Base-by-base conservation (phyloP, 2,329 filamentous ascomycete species). In the Exophiala mesophila region DNA sequence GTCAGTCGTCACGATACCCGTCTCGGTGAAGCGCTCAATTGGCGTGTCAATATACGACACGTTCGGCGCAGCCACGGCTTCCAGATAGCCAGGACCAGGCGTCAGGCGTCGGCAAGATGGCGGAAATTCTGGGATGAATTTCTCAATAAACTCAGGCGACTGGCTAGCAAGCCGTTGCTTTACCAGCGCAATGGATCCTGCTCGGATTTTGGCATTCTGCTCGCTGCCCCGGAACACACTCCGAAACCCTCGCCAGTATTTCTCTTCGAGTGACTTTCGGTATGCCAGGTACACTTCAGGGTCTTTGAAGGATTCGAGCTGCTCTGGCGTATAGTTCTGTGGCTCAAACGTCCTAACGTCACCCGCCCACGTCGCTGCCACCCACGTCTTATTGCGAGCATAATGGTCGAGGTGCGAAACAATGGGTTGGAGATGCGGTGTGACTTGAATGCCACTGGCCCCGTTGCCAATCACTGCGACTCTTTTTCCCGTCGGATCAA, bases 1-100 rank as follows among this genome's bases (percentile, higher is more conserved):
- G 39, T 53, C 45, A 3, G n/a, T 31, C 4, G 49, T 52, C 8
- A 49, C 30, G 28, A 57, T 45, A 13, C 78, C 78, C 0, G 67
- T 76, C 24, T 65, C 63, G 0, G 76, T 82, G 48, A 85, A 77
- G 0, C 70, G 66, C 13, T 67, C 64, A 54, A 83, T 83, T 0
- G 61, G 69, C 0, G 70, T 71, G 21, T 67, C 68, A 51, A 82
- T 76, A 49, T 76, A 80, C 9, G 71, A 68, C 10, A 82, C 78
- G 37, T 83, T 82, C 3, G 73, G 69, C 47, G 77, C 69, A 0
- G 70, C 67, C 15, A 83, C 64, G 0, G 79, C 77, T 57, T 83
- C 80, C 4, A 85, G 70, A 52, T 84, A 84, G 0, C 79, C 80
- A 0, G 80, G 78, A 0, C 80, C 78, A 0, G 80, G 78, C 0